Percentiles rank a stretch among this genome's conserved stretches.
Conservation (phyloP, 2,329 filamentous ascomycete genomes). For the Cyphellophora europaea region DNA sequence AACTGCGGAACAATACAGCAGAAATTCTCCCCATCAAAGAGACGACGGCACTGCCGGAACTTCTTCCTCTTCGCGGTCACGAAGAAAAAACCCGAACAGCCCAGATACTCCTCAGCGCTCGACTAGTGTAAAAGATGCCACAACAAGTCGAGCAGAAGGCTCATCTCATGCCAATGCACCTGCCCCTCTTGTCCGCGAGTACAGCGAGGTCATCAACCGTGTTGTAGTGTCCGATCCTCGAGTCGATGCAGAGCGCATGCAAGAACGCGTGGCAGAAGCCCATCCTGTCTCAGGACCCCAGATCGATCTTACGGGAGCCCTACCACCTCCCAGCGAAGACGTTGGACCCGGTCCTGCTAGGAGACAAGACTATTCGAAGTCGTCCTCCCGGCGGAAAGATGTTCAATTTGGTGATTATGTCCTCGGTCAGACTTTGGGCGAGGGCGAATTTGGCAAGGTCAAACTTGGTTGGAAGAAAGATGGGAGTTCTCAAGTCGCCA, state of each 20-base stretch:
- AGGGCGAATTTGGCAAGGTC: constrained; percentile 98
- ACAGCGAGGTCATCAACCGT: constrained; percentile 69
- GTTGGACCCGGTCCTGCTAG: constrained; percentile 26
- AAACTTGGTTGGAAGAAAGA: constrained; percentile 98
- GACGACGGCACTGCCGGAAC: constrained; percentile 23
- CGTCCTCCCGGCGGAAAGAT: constrained; percentile 51
- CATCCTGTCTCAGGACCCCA: constrained; percentile 32
- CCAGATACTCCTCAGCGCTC: constrained; percentile 37
- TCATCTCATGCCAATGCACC: constrained; percentile 39
- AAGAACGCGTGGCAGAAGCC: constrained; percentile 58
- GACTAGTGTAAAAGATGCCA: constrained; percentile 28
- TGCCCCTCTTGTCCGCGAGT: constrained; percentile 59
- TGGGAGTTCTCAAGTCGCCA: constrained; percentile 86
- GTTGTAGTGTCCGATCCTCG: constrained; percentile 68
- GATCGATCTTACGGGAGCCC: constrained; percentile 40
- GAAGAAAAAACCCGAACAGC: constrained; percentile 37
- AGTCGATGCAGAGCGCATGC: constrained; percentile 62
- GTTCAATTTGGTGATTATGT: constrained; percentile 94
- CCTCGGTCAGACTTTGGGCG: constrained; percentile 87
- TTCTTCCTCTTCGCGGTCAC: constrained; percentile 29
- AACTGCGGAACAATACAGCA: constrained; percentile 26
- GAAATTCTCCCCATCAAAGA: constrained; percentile 14
- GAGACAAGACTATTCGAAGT: constrained; percentile 50
- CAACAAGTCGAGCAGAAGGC: constrained; percentile 25
- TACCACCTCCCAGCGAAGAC: constrained; percentile 37